Conservation (phyloP, 352 stramenopile genomes). For the Hyaloperonospora brassicae region DNA sequence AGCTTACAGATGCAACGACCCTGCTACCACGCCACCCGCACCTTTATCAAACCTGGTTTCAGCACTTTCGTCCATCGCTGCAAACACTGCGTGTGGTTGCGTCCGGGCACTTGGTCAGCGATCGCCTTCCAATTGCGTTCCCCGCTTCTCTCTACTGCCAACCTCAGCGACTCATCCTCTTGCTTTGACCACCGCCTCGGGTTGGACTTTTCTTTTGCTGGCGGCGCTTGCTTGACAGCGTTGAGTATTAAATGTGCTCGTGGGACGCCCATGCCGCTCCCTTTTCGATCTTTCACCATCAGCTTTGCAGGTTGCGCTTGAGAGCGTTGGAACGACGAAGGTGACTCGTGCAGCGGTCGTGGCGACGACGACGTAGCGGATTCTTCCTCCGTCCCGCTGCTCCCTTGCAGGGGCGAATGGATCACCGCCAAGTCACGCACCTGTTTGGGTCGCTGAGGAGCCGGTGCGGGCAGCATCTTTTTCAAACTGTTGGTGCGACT, state of each 20-base stretch:
- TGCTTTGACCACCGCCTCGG: slow-evolving; percentile 76
- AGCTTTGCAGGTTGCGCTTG: slow-evolving; percentile 41
- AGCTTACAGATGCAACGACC: background rate
- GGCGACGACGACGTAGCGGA: slow-evolving; percentile 17
- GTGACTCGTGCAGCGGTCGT: slow-evolving; percentile 7
- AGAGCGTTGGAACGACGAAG: slow-evolving; percentile 16
- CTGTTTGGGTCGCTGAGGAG: slow-evolving; percentile 62
- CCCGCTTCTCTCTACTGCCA: slow-evolving; percentile 78
- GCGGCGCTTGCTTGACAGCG: slow-evolving; percentile 66
- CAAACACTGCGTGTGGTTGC: slow-evolving; percentile 90
- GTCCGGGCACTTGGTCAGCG: slow-evolving; percentile 81
- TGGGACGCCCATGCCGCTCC: slow-evolving; percentile 63
- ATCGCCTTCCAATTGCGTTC: slow-evolving; percentile 89
- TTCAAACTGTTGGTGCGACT: slow-evolving; percentile 82
- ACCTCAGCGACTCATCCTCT: slow-evolving; percentile 74
- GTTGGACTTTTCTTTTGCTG: slow-evolving; percentile 82
- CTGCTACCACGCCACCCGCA: slow-evolving; percentile 10
- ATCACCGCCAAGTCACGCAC: slow-evolving; percentile 5
- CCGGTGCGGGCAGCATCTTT: slow-evolving; percentile 54
- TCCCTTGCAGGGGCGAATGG: slow-evolving; percentile 13
- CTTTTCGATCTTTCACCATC: slow-evolving; percentile 70
- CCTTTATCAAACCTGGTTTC: slow-evolving; percentile 89
- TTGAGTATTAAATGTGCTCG: slow-evolving; percentile 65
- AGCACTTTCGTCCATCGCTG: slow-evolving; percentile 92
- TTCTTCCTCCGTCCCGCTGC: slow-evolving; percentile 22